Base-by-base conservation (phyloP, 352 stramenopile species). In the Pythium volutum region DNA sequence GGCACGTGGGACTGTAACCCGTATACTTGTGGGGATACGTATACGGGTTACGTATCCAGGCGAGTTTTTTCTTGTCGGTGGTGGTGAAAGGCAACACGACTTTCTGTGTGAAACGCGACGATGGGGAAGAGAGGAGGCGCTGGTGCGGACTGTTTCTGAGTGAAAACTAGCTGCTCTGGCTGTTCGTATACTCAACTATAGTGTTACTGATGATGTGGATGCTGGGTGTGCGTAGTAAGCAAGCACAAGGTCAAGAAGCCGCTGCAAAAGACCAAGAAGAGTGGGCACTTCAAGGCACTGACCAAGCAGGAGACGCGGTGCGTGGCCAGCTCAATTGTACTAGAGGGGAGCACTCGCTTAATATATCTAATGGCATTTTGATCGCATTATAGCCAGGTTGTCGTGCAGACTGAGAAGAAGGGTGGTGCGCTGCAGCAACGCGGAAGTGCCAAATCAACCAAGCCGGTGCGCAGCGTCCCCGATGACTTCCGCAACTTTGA, bases 401-500 rank as follows among this genome's bases (percentile, higher is more conserved):
- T 86, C 3, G 66, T 85, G 23, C 42, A 27, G 39, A 29, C 39
- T 3, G 71, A 87, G 47, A 85, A 77, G 64, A 81, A 74, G 18
- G 67, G 62, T 9, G 67, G 69, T 26, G 59, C 43, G 7, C 68
- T 66, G 41, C 58, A 64, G 29, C 73, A 74, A 23, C 49, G 33
- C 10, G 47, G 51, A 3, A 34, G 64, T 23, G 59, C 54, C 2
- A 87, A 82, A 74, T 64, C n/a, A 25, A 57, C 58, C 16, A 62
- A 75, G 8, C 53, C 20, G 15, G 15, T 54, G 1, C 39, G 55
- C 16, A 27, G 50, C 7, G 59, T 88, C n/a, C 67, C 81, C 12
- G 71, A 84, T 42, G 80, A 90, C 42, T 84, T 88, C 50, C 80
- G 83, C 39, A 90, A 80, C 59, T 92, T 90, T 72, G 82, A 92